Evolutionary conservation across 768 basidiomycete genomes (phyloP), one percentile per base, ranked within the genome.

Genomic region (Mycena olivaceomarginata): DNA sequence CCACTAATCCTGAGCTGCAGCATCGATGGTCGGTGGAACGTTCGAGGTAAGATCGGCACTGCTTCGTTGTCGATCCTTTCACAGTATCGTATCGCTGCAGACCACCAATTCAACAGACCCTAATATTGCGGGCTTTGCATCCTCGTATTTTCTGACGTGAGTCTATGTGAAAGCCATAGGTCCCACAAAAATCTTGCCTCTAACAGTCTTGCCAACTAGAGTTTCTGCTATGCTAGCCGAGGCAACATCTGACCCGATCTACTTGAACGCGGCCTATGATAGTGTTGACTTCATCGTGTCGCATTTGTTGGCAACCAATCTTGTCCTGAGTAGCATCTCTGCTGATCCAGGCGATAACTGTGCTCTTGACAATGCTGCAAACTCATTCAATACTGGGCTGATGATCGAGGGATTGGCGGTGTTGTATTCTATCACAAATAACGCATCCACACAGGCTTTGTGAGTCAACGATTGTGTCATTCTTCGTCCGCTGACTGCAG

Each of bases 171-270:
- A 25, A 25, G 0, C 45, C 53, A 5, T 25, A 25, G 25, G 39
- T 63, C 40, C n/a, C 20, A 15, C 43, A 8, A 8, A 10, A 20
- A 20, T 12, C 20, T 16, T 40, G 6, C 31, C 20, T 48, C 63
- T 64, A 31, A 43, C 18, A 5, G 1, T 56, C 13, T 43, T 9
- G 7, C 57, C 10, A n/a, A 43, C 20, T 40, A 76, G 75, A 22
- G 37, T 76, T n/a, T 76, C 75, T 20, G 75, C 75, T 1, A 20
- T 75, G 5, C 60, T 80, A 13, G 76, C 76, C 2, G 76, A 80
- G 64, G 69, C 53, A 25, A 80, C 79, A 5, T 64, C 69, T 20
- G 63, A 77, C 60, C 43, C 75, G 5, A 25, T 59, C 2, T 76
- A 76, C 41, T 18, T 72, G 20, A 25, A 51, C 6, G 75, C 75